Evolutionary conservation across 805 yeast genomes (phyloP), one percentile per base, ranked within the genome.

Genomic region (Kodamaea neixiangensis): DNA sequence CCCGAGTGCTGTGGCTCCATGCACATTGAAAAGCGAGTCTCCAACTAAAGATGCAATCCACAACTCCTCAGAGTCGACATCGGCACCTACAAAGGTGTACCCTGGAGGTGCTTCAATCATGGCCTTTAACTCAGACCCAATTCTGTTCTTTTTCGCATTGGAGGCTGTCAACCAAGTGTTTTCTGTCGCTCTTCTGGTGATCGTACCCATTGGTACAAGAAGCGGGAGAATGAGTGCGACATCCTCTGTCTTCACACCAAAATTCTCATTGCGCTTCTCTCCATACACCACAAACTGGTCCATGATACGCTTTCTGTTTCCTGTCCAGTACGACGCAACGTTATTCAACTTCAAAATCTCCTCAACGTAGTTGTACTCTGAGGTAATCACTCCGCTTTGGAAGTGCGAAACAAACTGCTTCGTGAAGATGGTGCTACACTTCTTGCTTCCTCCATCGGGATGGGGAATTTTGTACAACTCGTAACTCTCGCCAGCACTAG

Each of bases 41-140:
- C 99, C 97, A 29, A 93, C 85, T 19, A 96, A 71, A 15, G 97
- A 87, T 0, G 99, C 99, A 58, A 94, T 94, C 99, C 99, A 94
- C 40, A 94, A 75, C 64, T 94, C 99, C 64, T 94, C 99, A 35
- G 97, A 89, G 67, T 94, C 99, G 7, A 94, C 99, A 73, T 94
- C 99, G 0, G 99, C 99, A 7, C 99, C 99, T 7, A 94, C 96
- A 71, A 94, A 88, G 34, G 81, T 80, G 64, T 92, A 94, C 0
- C 97, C 97, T 2, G 77, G 69, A 0, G 99, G 99, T 0, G 97
- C 97, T 51, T 78, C 72, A 3, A 94, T 76, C 74, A 89, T 82
- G 0, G 97, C 83, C 66, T 96, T 94, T 54, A 96, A 73, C 64
- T 94, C 99, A 0, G 97, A 91, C 0, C 99, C 99, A 42, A 96